These are phyloP conservation scores for Arthrobotrys conoides DNA, from an alignment of 2,329 filamentous ascomycete species.

Conservation along the genomic window DNA sequence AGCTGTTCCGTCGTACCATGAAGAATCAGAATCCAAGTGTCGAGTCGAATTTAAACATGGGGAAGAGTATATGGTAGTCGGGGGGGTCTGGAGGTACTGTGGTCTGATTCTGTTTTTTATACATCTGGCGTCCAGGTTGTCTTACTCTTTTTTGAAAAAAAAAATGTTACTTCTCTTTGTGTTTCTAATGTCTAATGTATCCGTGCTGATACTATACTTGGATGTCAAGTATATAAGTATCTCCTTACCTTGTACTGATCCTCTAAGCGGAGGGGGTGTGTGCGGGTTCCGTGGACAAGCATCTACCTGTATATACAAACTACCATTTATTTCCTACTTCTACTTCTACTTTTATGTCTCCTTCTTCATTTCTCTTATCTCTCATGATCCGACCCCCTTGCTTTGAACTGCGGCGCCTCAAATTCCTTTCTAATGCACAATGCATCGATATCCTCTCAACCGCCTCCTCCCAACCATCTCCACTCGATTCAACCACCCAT, in stretches of 20 bases:
- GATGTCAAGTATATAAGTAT: neutral
- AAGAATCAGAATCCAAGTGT: slow-evolving; percentile 16
- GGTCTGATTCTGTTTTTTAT: neutral
- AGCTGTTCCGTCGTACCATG: slow-evolving; percentile 69
- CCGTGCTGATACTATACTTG: neutral
- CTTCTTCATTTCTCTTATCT: too few species aligned
- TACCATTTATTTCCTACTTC: neutral
- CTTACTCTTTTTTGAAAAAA: neutral
- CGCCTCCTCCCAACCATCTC: too few species aligned
- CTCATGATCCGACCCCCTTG: too few species aligned
- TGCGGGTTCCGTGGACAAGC: neutral
- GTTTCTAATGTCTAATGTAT: slow-evolving; percentile 17
- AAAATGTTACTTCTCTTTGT: neutral
- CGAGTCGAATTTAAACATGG: neutral
- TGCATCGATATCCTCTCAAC: too few species aligned
- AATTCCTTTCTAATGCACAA: too few species aligned
- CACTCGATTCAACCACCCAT: too few species aligned
- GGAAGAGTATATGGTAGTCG: neutral
- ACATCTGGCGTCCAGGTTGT: slow-evolving; percentile 18
- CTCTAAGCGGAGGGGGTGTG: neutral
- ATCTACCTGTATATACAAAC: neutral
- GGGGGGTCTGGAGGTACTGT: slow-evolving; percentile 15
- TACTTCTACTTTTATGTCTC: neutral
- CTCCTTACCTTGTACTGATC: neutral
- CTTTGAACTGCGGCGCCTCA: too few species aligned